phyloP scores from a whole-genome alignment of 805 yeast species.

The Candida dajiaensis region DNA sequence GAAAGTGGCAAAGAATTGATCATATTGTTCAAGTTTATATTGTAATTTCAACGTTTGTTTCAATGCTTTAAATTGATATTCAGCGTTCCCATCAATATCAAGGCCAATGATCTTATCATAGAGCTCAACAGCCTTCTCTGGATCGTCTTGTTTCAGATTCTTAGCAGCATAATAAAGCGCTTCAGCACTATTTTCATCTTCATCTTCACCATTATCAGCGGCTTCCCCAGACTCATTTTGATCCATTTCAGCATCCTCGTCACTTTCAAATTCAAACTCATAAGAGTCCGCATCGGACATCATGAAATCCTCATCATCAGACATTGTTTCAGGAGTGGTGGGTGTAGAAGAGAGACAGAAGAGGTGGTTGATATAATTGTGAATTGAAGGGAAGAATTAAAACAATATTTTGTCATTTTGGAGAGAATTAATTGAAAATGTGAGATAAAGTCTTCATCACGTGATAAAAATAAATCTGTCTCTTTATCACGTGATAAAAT shows the following conservation, averaged over 20 bases:
- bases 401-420: no score
- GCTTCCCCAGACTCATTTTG: slow-evolving; percentile 10
- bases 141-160: slow-evolving; percentile 20
- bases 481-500: no score
- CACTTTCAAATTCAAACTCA: slow-evolving; percentile 22
- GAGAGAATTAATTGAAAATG: no score
- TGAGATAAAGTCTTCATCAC: no score
- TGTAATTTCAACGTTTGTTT: slow-evolving; percentile 21
- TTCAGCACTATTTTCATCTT: slow-evolving; percentile 25
- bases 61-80: slow-evolving; percentile 21
- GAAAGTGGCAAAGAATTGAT: slow-evolving; percentile 7
- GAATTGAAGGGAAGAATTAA: no score
- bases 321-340: no score
- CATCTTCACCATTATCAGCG: slow-evolving; percentile 8
- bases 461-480: no score
- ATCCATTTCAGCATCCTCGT: neutral
- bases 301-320: slow-evolving; percentile 25
- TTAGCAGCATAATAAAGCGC: slow-evolving; percentile 25
- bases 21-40: slow-evolving; percentile 14
- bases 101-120: slow-evolving; percentile 24
- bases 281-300: slow-evolving; percentile 25
- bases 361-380: no score
- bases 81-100: slow-evolving; percentile 24
- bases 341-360: no score
- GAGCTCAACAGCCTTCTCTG: slow-evolving; percentile 13